phyloP scores from a whole-genome alignment of 2,329 filamentous ascomycete species.

The Coniochaeta pulveracea region DNA sequence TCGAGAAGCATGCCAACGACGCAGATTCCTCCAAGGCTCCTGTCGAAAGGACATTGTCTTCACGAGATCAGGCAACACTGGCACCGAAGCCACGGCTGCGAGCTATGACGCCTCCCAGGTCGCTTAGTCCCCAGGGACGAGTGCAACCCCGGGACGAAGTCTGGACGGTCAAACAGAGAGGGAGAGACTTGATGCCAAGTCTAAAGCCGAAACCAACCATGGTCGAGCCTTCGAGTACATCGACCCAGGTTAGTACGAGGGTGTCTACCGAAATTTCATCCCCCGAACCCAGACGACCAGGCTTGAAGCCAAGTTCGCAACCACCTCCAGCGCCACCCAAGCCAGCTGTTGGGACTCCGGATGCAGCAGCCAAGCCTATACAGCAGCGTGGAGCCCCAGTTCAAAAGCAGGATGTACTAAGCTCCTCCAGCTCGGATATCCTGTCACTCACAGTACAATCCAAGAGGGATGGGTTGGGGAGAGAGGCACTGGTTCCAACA shows the following conservation, averaged over 20 bases:
- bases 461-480: too few species aligned
- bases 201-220: conserved; percentile 15
- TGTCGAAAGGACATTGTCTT: conserved; percentile 19
- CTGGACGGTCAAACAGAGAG: neutral
- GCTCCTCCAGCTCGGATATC: too few species aligned
- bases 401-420: too few species aligned
- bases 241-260: conserved; percentile 9
- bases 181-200: conserved; percentile 5
- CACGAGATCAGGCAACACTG: conserved; percentile 3
- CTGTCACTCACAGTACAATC: too few species aligned
- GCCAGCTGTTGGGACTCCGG: neutral
- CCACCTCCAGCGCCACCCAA: conserved; percentile 17
- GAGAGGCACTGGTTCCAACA: neutral
- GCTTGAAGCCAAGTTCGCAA: conserved; percentile 18
- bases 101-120: conserved; percentile 20
- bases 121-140: conserved; percentile 12
- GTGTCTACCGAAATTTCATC: conserved; percentile 16
- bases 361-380: too few species aligned
- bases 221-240: conserved; percentile 7
- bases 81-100: conserved; percentile 13
- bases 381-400: too few species aligned
- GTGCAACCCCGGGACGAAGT: conserved; percentile 1
- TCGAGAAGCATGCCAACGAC: conserved; percentile 36
- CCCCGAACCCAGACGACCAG: conserved; percentile 20
- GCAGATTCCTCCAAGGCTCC: conserved; percentile 14